Percentiles rank a stretch among this genome's conserved stretches.
These are phyloP conservation scores for Alternaria viburni DNA, from an alignment of 2,329 filamentous ascomycete species.

Conservation along the genomic window DNA sequence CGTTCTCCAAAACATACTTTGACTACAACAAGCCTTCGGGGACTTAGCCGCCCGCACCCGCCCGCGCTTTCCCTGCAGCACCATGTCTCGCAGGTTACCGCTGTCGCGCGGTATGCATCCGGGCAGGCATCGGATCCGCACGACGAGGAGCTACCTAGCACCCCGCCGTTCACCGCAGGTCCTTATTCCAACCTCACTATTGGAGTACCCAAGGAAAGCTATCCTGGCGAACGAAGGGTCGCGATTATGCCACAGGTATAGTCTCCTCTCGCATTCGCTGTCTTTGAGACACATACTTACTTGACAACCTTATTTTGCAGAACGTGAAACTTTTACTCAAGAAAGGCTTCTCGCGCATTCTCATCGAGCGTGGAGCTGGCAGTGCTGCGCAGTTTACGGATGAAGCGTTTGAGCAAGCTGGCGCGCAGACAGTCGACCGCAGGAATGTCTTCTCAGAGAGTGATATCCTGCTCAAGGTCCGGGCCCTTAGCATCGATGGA, in stretches of 20 bases:
- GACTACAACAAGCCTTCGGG: constrained; percentile 24
- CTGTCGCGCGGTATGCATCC: constrained; percentile 41
- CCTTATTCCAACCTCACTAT: constrained; percentile 78
- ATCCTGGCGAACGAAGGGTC: constrained; percentile 78
- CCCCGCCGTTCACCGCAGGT: constrained; percentile 45
- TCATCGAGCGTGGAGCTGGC: constrained; percentile 84
- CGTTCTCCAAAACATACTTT: constrained; percentile 16
- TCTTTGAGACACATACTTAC: not conserved
- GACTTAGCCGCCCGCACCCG: constrained; percentile 33
- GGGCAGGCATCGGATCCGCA: constrained; percentile 40
- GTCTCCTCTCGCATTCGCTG: not conserved
- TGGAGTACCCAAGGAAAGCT: constrained; percentile 81
- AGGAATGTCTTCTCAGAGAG: constrained; percentile 74
- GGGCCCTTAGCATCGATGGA: constrained; percentile 68
- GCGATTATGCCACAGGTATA: constrained; percentile 74
- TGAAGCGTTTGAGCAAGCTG: constrained; percentile 76
- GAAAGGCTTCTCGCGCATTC: constrained; percentile 78
- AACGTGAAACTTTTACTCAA: constrained; percentile 84
- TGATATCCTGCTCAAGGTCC: constrained; percentile 84
- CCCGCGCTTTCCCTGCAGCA: constrained; percentile 35
- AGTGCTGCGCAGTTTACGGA: constrained; percentile 78
- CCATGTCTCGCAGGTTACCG: constrained; percentile 32
- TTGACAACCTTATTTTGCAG: not conserved
- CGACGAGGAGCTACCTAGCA: constrained; percentile 44
- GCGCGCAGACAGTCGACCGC: constrained; percentile 75